These are phyloP conservation scores for Aspergillus pseudoglaucus DNA, from an alignment of 2,329 filamentous ascomycete genomes.

Conservation along the genomic window DNA sequence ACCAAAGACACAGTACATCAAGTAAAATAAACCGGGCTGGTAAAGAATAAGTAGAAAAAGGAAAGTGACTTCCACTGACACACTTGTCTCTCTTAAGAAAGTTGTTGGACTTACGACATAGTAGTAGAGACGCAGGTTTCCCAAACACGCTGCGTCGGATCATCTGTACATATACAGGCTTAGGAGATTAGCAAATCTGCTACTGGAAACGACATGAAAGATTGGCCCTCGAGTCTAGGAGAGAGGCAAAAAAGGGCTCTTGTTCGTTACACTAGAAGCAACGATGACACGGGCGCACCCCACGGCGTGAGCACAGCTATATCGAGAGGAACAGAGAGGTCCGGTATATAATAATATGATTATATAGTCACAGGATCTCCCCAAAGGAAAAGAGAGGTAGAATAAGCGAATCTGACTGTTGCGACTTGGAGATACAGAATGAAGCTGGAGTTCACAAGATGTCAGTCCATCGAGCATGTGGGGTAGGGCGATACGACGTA, in stretches of 20 bases:
- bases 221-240: slow-evolving; percentile 25
- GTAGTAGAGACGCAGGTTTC: slow-evolving; percentile 26
- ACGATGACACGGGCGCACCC: slow-evolving; percentile 33
- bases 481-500: neutral
- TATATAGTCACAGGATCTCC: neutral
- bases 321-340: slow-evolving; percentile 6
- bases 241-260: slow-evolving; percentile 11
- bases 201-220: slow-evolving; percentile 22
- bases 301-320: slow-evolving; percentile 15
- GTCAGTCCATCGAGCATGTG: neutral
- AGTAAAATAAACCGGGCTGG: neutral
- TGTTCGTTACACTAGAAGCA: slow-evolving; percentile 29
- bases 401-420: neutral
- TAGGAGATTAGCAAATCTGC: slow-evolving; percentile 30
- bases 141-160: slow-evolving; percentile 31
- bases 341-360: slow-evolving; percentile 3
- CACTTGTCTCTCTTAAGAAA: slow-evolving; percentile 3
- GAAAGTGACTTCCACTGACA: neutral
- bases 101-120: slow-evolving; percentile 35
- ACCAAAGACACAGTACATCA: neutral
- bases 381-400: neutral
- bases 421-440: neutral
- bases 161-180: slow-evolving; percentile 35
- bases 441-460: neutral
- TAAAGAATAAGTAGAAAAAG: slow-evolving; percentile 1